These are phyloP conservation scores for Jaapia argillacea DNA, from an alignment of 768 basidiomycete species.

Conservation along the genomic window DNA sequence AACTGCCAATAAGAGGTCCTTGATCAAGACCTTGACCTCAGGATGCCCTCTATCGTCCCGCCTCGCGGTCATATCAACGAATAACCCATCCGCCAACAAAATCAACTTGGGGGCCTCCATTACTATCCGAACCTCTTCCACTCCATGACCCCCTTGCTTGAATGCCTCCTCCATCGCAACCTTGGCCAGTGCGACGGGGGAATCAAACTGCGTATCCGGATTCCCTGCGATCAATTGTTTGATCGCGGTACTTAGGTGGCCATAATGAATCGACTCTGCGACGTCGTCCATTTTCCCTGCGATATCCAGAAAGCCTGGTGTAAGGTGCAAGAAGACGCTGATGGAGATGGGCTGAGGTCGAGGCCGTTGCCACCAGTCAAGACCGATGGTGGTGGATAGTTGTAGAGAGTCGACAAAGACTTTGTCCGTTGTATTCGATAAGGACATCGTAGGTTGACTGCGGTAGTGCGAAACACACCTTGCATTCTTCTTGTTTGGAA, in stretches of 20 bases:
- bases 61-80: slow-evolving; percentile 28
- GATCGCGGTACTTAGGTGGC: slow-evolving; percentile 43
- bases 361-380: slow-evolving; percentile 39
- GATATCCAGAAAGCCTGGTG: slow-evolving; percentile 27
- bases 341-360: slow-evolving; percentile 43
- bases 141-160: slow-evolving; percentile 21
- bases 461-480: too few relatives aligned
- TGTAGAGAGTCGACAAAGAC: slow-evolving; percentile 34
- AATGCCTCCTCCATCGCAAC: too few relatives aligned
- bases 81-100: slow-evolving; percentile 36
- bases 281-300: slow-evolving; percentile 44
- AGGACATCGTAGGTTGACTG: not conserved
- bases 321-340: slow-evolving; percentile 33
- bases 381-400: slow-evolving; percentile 31
- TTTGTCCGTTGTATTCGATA: slow-evolving; percentile 23
- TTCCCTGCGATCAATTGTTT: too few relatives aligned
- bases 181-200: too few relatives aligned
- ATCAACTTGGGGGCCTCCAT: slow-evolving; percentile 37
- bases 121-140: slow-evolving; percentile 30
- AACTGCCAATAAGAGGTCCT: slow-evolving; percentile 37
- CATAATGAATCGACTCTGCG: slow-evolving; percentile 53
- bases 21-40: slow-evolving; percentile 26
- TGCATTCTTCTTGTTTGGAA: too few relatives aligned
- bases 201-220: too few relatives aligned
- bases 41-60: too few relatives aligned